Evolutionary conservation across 768 basidiomycete genomes (phyloP).

Genomic region (Crassisporium funariophilum): DNA sequence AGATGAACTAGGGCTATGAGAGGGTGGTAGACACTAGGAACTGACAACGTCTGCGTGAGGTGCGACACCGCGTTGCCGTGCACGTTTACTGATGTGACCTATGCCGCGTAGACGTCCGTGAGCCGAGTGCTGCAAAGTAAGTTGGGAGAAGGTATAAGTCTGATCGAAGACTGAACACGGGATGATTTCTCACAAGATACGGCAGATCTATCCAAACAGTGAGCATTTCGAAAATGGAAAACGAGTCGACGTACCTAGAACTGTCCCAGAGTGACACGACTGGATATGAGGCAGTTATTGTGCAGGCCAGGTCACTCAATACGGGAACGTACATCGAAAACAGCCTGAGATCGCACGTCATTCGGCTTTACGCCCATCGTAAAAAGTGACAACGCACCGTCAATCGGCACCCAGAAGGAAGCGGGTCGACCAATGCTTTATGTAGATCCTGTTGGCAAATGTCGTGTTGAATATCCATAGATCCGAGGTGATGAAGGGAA

Average conservation of each 20-base stretch:
- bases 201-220: slow-evolving; percentile 54
- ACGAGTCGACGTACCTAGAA: slow-evolving; percentile 38
- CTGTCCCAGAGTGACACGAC: slow-evolving; percentile 56
- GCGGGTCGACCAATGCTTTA: slow-evolving; percentile 44
- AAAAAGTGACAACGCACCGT: slow-evolving; percentile 36
- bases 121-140: slow-evolving; percentile 49
- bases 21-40: neutral
- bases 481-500: neutral
- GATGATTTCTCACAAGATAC: slow-evolving; percentile 39
- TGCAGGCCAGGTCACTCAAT: neutral
- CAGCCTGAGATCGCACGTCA: slow-evolving; percentile 32
- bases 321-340: slow-evolving; percentile 48
- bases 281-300: slow-evolving; percentile 17
- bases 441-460: slow-evolving; percentile 44
- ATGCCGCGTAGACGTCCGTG: slow-evolving; percentile 52
- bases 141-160: neutral
- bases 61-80: slow-evolving; percentile 41
- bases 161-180: neutral
- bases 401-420: slow-evolving; percentile 48
- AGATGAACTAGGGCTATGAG: neutral
- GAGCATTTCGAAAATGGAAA: neutral
- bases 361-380: neutral
- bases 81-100: slow-evolving; percentile 37
- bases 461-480: neutral
- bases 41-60: slow-evolving; percentile 72